Evolutionary conservation across 306 rosid species (phyloP).

Genomic region (Comarum palustre): DNA sequence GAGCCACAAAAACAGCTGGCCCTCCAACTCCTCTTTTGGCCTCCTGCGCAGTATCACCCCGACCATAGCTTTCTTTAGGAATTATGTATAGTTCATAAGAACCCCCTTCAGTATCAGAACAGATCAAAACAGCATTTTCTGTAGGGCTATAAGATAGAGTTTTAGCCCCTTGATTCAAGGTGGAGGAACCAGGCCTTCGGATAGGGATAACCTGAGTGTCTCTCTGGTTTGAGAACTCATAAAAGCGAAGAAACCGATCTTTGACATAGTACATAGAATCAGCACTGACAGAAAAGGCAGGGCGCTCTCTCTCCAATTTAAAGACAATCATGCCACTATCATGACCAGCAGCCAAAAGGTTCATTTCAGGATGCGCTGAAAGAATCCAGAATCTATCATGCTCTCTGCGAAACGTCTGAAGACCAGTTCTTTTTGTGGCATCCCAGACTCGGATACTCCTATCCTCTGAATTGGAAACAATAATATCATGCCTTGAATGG

Average conservation of each 20-base stretch:
- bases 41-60: constrained; percentile 70
- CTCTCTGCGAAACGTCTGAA: constrained; percentile 87
- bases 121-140: constrained; percentile 69
- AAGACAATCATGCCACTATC: constrained; percentile 93
- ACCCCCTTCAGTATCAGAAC: constrained; percentile 83
- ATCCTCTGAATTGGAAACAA: constrained; percentile 89
- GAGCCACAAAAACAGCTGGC: constrained; percentile 79
- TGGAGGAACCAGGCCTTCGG: constrained; percentile 70
- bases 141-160: constrained; percentile 73
- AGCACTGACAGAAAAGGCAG: constrained; percentile 69
- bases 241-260: constrained; percentile 75
- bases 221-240: constrained; percentile 65
- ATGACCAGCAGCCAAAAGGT: constrained; percentile 93
- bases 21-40: constrained; percentile 82
- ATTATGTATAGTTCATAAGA: constrained; percentile 73
- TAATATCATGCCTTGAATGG: constrained; percentile 81
- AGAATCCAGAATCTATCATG: constrained; percentile 95
- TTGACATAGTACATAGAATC: constrained; percentile 65
- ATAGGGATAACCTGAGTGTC: constrained; percentile 72
- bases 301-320: constrained; percentile 86
- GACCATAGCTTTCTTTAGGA: constrained; percentile 67
- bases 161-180: constrained; percentile 73
- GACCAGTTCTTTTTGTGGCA: constrained; percentile 81
- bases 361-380: constrained; percentile 87
- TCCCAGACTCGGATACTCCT: constrained; percentile 91